Percentiles rank a stretch among this genome's conserved stretches.
Conservation (phyloP, 805 yeast genomes). For the Vanderwaltozyma polyspora region DNA sequence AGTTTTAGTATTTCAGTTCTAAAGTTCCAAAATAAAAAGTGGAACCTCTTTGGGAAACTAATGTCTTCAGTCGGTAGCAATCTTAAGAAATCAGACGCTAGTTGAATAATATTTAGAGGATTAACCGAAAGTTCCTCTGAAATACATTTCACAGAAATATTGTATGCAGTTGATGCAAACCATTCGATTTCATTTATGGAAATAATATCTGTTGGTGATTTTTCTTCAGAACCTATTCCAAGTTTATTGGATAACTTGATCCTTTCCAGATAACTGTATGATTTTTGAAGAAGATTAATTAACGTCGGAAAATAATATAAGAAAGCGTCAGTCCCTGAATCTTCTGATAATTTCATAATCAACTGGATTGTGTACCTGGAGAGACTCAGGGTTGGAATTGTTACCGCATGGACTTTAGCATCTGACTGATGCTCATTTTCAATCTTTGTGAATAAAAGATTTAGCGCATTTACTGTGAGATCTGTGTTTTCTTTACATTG, state of each 20-base stretch:
- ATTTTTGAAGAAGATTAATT: slow-evolving; percentile 6
- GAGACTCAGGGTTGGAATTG: slow-evolving; percentile 17
- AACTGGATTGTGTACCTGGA: slow-evolving; percentile 26
- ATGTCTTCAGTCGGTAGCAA: slow-evolving; percentile 13
- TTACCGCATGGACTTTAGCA: slow-evolving; percentile 4
- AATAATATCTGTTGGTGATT: slow-evolving; percentile 6
- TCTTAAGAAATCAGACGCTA: slow-evolving; percentile 11
- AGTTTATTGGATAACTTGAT: too few species aligned
- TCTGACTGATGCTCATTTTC: slow-evolving; percentile 4
- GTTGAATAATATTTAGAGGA: slow-evolving; percentile 11
- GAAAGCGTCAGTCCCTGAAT: slow-evolving; percentile 1
- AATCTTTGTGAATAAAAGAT: slow-evolving; percentile 19
- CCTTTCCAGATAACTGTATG: slow-evolving; percentile 6
- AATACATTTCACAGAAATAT: slow-evolving; percentile 21
- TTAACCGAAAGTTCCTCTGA: slow-evolving; percentile 5
- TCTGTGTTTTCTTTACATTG: slow-evolving; percentile 19
- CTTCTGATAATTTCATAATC: slow-evolving; percentile 19
- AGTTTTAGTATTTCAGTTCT: slow-evolving; percentile 6
- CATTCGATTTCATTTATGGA: slow-evolving; percentile 30
- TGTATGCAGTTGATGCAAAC: slow-evolving; percentile 30
- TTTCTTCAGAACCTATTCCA: too few species aligned
- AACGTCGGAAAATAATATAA: slow-evolving; percentile 2
- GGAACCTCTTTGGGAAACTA: slow-evolving; percentile 12
- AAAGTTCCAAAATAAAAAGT: slow-evolving; percentile 20
- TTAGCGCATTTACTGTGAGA: slow-evolving; percentile 19